Evolutionary conservation across 2,329 filamentous ascomycete species (phyloP), one percentile per base, ranked within the genome.

Genomic region (Pseudodiploospora longispora): DNA sequence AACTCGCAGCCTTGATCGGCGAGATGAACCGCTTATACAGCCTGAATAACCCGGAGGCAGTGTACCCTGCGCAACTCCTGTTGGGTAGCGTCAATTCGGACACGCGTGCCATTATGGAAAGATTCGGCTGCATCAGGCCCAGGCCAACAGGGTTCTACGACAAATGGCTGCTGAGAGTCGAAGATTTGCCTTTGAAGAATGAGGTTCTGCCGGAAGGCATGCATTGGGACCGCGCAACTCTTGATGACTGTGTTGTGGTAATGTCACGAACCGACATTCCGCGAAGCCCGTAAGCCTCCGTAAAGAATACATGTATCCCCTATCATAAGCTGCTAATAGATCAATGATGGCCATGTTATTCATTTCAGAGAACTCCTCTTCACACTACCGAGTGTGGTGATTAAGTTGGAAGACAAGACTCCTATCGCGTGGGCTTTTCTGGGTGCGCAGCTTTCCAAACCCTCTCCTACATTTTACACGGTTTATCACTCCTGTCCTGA

Each of bases 371-470:
- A 67, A 7, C 73, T 63, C 9, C 57, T 75, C 28, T 53, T 63
- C 46, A 56, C 58, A 27, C 63, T 75, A 36, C 74, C 73, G 3
- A 76, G 67, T 48, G 58, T 68, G 33, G 64, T 68, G 2, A 61
- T 80, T 19, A 70, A 71, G 42, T 56, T 67, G 0, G 55, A 60
- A 1, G 67, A 74, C 12, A 69, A 67, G 1, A 71, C 63, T 1
- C 70, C 74, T 0, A 63, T 86, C 5, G 78, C 81, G 0, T 87
- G 83, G 83, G 75, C 73, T 0, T 84, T 87, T 41, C 56, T 78
- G 4, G 70, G 71, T 68, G 44, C 30, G 51, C 39, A 3, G 10
- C 30, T 31, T 8, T 12, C 7, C 4, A n/a, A 27, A 12, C 3
- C 19, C 32, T 30, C 36, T 29, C 12, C 6, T 12, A 4, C 19